Evolutionary conservation across 164 flowering plant genomes (phyloP).

Genomic region (Brasenia schreberi): DNA sequence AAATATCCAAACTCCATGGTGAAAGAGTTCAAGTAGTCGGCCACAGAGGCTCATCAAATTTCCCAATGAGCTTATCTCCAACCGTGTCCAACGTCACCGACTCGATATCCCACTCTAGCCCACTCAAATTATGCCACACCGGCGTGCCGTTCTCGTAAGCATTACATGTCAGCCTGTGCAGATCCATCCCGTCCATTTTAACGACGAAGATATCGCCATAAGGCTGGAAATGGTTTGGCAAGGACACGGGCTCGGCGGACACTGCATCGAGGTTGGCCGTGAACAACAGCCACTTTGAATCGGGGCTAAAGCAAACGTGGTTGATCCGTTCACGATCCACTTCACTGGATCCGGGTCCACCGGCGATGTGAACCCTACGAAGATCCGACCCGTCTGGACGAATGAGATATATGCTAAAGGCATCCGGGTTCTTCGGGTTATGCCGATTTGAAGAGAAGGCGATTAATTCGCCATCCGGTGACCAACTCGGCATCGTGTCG

Average conservation of each 20-base stretch:
- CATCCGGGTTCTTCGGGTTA: constrained; percentile 21
- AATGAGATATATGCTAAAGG: constrained; percentile 28
- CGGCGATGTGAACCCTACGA: constrained; percentile 30
- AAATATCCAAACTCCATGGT: too few relatives aligned
- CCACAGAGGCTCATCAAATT: constrained; percentile 62
- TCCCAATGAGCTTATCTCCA: constrained; percentile 41
- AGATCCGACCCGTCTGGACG: constrained; percentile 11
- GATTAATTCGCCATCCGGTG: constrained; percentile 63
- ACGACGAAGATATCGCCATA: constrained; percentile 61
- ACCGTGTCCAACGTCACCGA: constrained; percentile 17
- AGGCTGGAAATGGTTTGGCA: constrained; percentile 87
- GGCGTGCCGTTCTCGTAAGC: constrained; percentile 89
- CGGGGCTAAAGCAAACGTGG: constrained; percentile 73
- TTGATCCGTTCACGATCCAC: constrained; percentile 63
- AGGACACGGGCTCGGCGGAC: constrained; percentile 68
- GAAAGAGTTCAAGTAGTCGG: constrained; percentile 5
- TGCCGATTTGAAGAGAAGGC: constrained; percentile 82
- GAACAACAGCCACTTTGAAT: constrained; percentile 66
- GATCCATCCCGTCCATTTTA: constrained; percentile 62
- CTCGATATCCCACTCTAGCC: constrained; percentile 14
- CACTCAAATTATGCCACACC: constrained; percentile 33
- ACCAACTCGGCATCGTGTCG: constrained; percentile 94
- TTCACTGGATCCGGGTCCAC: constrained; percentile 24
- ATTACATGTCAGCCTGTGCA: constrained; percentile 72
- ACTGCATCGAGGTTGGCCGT: constrained; percentile 60